A percentile compares a stretch with the other conserved stretches of the same genome.
Evolutionary conservation across 306 rosid genomes (phyloP).

Genomic region (Cotoneaster glaucophyllus): DNA sequence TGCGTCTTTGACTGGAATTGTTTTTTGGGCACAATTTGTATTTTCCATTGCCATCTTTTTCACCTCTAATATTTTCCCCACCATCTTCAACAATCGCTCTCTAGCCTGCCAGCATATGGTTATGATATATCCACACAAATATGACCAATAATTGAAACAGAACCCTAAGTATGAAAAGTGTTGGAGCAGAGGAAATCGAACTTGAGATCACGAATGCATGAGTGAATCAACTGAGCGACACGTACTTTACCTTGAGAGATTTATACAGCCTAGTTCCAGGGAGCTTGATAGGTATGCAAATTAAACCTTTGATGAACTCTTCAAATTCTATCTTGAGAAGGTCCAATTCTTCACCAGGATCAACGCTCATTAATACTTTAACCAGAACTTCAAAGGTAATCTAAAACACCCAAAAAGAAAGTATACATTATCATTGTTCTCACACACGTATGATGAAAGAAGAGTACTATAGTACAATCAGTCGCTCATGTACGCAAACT

Average conservation of each 20-base stretch:
- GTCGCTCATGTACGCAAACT: background rate
- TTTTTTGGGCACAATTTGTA: background rate
- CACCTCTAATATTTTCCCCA: constrained; percentile 45
- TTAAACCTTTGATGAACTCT: constrained; percentile 78
- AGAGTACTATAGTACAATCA: background rate
- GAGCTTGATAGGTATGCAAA: constrained; percentile 76
- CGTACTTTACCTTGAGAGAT: constrained; percentile 60
- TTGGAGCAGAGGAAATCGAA: background rate
- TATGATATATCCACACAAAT: background rate
- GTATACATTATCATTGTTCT: background rate
- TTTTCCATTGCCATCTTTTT: constrained; percentile 22
- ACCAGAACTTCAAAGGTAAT: constrained; percentile 66
- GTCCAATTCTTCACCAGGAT: constrained; percentile 71
- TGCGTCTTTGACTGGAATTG: constrained; percentile 39
- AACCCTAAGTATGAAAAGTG: background rate
- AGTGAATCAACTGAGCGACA: background rate
- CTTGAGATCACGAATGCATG: background rate
- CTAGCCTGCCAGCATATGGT: constrained; percentile 48
- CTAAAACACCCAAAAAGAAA: constrained; percentile 23
- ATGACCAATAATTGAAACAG: background rate
- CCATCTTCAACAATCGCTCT: constrained; percentile 65
- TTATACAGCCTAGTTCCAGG: constrained; percentile 81
- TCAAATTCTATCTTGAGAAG: constrained; percentile 57
- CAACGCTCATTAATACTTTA: constrained; percentile 69
- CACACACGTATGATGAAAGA: background rate